Base-by-base conservation (phyloP, 768 basidiomycete species). In the Boletus rufocinnamomeus region DNA sequence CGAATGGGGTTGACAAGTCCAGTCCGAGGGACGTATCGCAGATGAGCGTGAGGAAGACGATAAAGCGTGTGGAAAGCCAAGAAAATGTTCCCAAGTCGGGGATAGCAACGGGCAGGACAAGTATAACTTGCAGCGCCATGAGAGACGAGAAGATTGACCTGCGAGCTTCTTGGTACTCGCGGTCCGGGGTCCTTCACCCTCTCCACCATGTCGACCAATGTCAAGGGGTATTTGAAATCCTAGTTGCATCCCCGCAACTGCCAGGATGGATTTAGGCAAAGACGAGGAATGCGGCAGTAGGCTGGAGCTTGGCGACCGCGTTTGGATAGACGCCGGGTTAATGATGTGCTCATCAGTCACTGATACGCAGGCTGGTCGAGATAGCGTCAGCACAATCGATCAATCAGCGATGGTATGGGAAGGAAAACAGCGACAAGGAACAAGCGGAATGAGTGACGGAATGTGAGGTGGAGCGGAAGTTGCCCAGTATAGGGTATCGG, bases 221-320 rank as follows among this genome's bases (percentile, higher is more conserved):
- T 56, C 56, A 52, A 46, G 50, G 0, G 10, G 5, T 51, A 68
- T 65, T 68, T 67, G 7, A 60, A 65, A 67, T 65, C 10, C 32
- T 14, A 13, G 51, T 44, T 48, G 59, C 53, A 37, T 58, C 66
- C 63, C 61, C 61, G 59, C 61, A 63, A 53, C 54, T 62, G 61
- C 35, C 54, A 54, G 9, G 43, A 63, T 53, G 45, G 50, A 68
- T 68, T 58, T 68, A 59, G 58, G 14, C n/a, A 50, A 50, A 43
- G 57, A 53, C 21, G 25, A 62, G 56, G 35, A 49, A 51, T 59
- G 63, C 64, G 61, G 66, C 55, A 37, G 58, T 67, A 68, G 60
- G 52, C 54, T 65, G 66, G 60, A 51, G 58, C 66, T 63, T 63
- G 63, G 66, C 63, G 51, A 54, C 66, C 63, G 28, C 4, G 63